A percentile compares a stretch with the other conserved stretches of the same genome.
phyloP scores from a whole-genome alignment of 495 filamentous ascomycete species.

The Elaphomyces granulatus region DNA sequence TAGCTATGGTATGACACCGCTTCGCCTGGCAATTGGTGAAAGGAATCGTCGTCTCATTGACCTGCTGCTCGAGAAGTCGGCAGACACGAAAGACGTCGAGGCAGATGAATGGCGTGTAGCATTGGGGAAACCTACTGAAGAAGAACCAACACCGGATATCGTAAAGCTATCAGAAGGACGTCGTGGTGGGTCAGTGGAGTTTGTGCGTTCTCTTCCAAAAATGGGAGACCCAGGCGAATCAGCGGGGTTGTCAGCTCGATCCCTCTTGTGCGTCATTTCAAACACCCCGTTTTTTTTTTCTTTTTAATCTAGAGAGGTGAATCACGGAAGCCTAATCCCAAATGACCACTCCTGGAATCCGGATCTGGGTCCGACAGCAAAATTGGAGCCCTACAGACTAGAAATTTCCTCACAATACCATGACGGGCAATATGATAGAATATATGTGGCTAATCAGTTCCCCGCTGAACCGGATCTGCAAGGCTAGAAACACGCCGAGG shows the following conservation, averaged over 20 bases:
- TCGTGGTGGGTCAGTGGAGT: not conserved
- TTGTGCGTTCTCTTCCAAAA: not conserved
- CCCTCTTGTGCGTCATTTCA: not conserved
- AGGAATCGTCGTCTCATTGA: constrained; percentile 1
- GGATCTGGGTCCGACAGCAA: not conserved
- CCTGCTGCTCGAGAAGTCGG: not conserved
- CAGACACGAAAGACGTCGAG: not conserved
- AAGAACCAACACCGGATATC: constrained; percentile 1
- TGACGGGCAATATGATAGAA: not conserved
- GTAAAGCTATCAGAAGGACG: constrained; percentile 2
- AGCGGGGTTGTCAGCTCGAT: not conserved
- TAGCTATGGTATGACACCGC: not conserved
- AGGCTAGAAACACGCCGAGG: not conserved
- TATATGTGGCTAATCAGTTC: constrained; percentile 1
- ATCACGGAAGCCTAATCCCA: not conserved
- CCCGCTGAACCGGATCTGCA: not conserved
- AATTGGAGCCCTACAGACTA: not conserved
- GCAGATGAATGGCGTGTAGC: constrained; percentile 1
- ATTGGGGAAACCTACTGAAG: too few relatives aligned
- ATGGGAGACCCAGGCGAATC: not conserved
- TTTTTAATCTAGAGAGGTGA: not conserved
- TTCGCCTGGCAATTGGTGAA: not conserved
- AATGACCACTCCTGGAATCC: not conserved
- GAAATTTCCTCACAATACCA: not conserved
- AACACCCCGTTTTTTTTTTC: too few relatives aligned